Conservation (phyloP, 106 monocot genomes). For the Dendrobium chrysotoxum region DNA sequence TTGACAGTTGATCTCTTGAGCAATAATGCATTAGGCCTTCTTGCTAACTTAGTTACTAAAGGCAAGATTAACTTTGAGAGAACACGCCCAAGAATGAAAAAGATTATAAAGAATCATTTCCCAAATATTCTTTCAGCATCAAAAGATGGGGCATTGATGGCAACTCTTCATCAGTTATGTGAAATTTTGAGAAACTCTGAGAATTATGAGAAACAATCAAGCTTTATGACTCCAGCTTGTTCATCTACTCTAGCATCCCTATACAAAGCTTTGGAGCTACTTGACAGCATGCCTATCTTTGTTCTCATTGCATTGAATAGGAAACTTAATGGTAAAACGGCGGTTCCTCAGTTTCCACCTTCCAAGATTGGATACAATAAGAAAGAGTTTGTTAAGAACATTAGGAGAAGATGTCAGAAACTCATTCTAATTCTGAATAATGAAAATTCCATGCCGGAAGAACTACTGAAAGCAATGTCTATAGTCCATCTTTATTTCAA, state of each 20-base stretch:
- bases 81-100: slow-evolving; percentile 30
- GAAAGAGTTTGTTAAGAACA: slow-evolving; percentile 14
- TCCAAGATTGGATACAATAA: slow-evolving; percentile 9
- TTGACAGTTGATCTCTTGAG: slow-evolving; percentile 33
- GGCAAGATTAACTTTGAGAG: slow-evolving; percentile 30
- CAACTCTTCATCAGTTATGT: slow-evolving; percentile 24
- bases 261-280: slow-evolving; percentile 22
- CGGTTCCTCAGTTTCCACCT: slow-evolving; percentile 36
- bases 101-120: slow-evolving; percentile 34
- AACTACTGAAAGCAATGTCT: slow-evolving; percentile 69
- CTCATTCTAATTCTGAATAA: slow-evolving; percentile 23
- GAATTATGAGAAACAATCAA: slow-evolving; percentile 24
- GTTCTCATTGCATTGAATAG: slow-evolving; percentile 49
- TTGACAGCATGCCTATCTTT: slow-evolving; percentile 39
- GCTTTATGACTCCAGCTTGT: slow-evolving; percentile 24
- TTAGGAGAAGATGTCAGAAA: slow-evolving; percentile 26
- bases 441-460: slow-evolving; percentile 37
- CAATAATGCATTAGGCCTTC: slow-evolving; percentile 29
- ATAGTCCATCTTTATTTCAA: slow-evolving; percentile 45
- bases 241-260: slow-evolving; percentile 35
- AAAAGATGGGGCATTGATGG: background rate
- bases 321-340: slow-evolving; percentile 33
- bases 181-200: slow-evolving; percentile 38
- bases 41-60: slow-evolving; percentile 26
- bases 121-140: slow-evolving; percentile 20